Evolutionary conservation across 768 basidiomycete genomes (phyloP), one percentile per base, ranked within the genome.

Genomic region (Gloeostereum incarnatum): DNA sequence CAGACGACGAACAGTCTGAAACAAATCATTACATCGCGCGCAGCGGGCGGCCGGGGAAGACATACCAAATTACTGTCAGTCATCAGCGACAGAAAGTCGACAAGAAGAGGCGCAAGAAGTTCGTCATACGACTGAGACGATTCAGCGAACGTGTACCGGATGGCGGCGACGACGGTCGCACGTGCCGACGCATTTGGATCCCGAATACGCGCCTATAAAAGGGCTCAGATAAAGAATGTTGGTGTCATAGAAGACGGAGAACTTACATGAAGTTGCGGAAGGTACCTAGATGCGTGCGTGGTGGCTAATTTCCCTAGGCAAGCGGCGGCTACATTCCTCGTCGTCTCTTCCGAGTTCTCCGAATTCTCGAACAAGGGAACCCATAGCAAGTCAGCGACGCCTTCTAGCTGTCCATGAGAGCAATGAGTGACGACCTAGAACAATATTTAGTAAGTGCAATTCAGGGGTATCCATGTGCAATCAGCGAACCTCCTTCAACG

Each of bases 221-320:
- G 8, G 10, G 8, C 17, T 10, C 9, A 35, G 10, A 18, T 19
- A 19, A 19, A 21, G 6, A 17, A 37, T 18, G n/a, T 24, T n/a
- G n/a, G n/a, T n/a, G n/a, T n/a, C n/a, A 35, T 8, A 25, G 3
- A 24, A n/a, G 31, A 23, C 26, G 7, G 26, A 34, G 6, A 4
- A 61, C 75, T 45, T 54, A 86, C 87, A 51, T 97, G 92, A 7
- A 99, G 75, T 50, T 96, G 89, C 2, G 91, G 89, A 13, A 98
- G 68, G 56, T 94, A 99, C 48, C 79, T 80, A 0, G 81, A 78
- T 3, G 96, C 92, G 41, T 92, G 85, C 1, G 89, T 86, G 0
- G 87, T 88, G 0, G 92, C 93, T 21, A 99, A 68, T 58, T 97
- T 96, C 23, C 96, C 96, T 13, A 99, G 72, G 54, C 93, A 97